These are phyloP conservation scores for Aphanomyces cochlioides DNA, from an alignment of 352 stramenopile genomes.

Conservation along the genomic window DNA sequence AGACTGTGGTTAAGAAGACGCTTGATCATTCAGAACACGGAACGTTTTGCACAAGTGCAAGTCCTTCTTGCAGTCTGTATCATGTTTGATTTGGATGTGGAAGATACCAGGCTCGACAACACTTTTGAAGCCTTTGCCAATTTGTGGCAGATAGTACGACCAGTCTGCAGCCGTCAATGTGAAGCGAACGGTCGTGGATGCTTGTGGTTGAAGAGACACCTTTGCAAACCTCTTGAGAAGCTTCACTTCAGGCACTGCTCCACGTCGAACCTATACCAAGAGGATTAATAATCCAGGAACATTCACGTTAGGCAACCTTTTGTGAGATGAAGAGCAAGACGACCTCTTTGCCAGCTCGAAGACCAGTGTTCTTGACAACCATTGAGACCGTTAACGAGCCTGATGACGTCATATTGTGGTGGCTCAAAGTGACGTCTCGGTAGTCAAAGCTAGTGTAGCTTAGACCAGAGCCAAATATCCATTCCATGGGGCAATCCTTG, in stretches of 20 bases:
- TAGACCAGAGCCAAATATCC: conserved; percentile 57
- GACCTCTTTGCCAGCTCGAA: conserved; percentile 56
- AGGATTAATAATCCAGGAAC: conserved; percentile 19
- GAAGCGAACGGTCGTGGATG: conserved; percentile 40
- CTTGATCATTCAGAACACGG: neutral
- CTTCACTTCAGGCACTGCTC: conserved; percentile 68
- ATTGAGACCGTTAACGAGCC: conserved; percentile 45
- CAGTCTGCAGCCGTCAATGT: conserved; percentile 48
- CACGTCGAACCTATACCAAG: conserved; percentile 8
- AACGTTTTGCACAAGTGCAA: conserved; percentile 50
- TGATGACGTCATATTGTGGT: conserved; percentile 35
- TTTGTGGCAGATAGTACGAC: conserved; percentile 59
- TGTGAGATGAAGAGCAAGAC: conserved; percentile 77
- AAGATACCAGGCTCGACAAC: conserved; percentile 64
- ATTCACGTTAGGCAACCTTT: conserved; percentile 38
- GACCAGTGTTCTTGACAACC: conserved; percentile 68
- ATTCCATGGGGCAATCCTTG: conserved; percentile 62
- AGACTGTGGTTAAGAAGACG: too few species aligned
- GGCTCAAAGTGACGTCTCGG: conserved; percentile 43
- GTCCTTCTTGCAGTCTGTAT: conserved; percentile 53
- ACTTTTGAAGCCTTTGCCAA: conserved; percentile 52
- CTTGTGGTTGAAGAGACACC: conserved; percentile 49
- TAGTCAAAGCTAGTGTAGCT: conserved; percentile 72
- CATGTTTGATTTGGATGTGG: conserved; percentile 59
- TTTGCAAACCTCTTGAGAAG: conserved; percentile 76